phyloP scores from a whole-genome alignment of 1,284 basidiomycete species.

The Puccinia horiana region DNA sequence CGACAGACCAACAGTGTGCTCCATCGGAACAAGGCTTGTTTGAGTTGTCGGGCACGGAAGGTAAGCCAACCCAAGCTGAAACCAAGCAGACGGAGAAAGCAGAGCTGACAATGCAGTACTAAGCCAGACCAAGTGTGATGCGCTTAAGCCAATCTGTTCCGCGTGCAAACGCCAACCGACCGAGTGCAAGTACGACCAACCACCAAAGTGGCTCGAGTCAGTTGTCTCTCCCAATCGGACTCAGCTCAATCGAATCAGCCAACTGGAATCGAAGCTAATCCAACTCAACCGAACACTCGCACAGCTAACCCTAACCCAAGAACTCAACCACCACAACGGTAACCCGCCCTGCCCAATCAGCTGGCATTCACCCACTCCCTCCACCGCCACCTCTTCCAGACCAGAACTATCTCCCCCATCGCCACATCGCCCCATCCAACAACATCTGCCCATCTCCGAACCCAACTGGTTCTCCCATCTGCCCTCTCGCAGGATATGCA shows the following conservation, averaged over 20 bases:
- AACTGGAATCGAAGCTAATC: slow-evolving; percentile 29
- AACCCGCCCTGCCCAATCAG: background rate
- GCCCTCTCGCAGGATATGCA: slow-evolving; percentile 21
- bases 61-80: background rate
- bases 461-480: slow-evolving; percentile 36
- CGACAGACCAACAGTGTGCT: slow-evolving; percentile 31
- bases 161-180: slow-evolving; percentile 37
- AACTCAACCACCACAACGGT: slow-evolving; percentile 1
- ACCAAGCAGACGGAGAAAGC: too few species aligned
- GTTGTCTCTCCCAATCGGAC: slow-evolving; percentile 18
- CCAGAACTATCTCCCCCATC: slow-evolving; percentile 21
- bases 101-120: too few species aligned
- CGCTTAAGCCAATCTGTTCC: slow-evolving; percentile 43
- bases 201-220: slow-evolving; percentile 48
- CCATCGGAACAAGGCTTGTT: slow-evolving; percentile 49
- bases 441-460: slow-evolving; percentile 4
- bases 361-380: slow-evolving; percentile 14
- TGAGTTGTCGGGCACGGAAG: slow-evolving; percentile 44
- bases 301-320: background rate
- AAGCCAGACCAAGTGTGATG: slow-evolving; percentile 49
- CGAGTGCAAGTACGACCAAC: slow-evolving; percentile 43
- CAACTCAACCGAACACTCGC: slow-evolving; percentile 4
- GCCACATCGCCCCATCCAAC: background rate
- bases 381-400: slow-evolving; percentile 28
- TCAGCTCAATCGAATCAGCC: background rate